Conservation (phyloP, 306 rosid species). For the Prunus mume region DNA sequence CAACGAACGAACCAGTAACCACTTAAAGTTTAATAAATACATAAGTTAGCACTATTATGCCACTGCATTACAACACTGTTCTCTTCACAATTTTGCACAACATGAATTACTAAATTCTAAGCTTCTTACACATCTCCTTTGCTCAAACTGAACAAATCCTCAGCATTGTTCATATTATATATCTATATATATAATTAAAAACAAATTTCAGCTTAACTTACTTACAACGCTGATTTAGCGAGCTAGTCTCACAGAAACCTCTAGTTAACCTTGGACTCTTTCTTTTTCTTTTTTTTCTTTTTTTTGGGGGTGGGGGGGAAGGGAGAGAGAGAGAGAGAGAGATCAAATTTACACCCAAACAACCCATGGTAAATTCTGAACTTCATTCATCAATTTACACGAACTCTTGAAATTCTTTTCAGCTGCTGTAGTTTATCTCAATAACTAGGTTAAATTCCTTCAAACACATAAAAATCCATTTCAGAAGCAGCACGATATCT, state of each 20-base stretch:
- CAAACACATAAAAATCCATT: constrained; percentile 14
- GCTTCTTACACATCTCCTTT: not conserved
- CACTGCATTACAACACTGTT: not conserved
- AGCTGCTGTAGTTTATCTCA: constrained; percentile 22
- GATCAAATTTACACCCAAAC: not conserved
- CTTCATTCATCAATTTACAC: constrained; percentile 12
- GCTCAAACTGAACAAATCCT: not conserved
- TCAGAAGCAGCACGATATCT: not conserved
- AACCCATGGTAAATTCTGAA: not conserved
- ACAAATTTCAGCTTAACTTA: not conserved
- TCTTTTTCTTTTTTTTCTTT: too few relatives aligned
- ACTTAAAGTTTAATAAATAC: not conserved
- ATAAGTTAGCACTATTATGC: not conserved
- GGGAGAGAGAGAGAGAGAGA: not conserved
- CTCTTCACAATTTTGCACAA: not conserved
- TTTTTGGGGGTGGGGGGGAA: too few relatives aligned
- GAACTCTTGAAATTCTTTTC: constrained; percentile 15
- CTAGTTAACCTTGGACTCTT: too few relatives aligned
- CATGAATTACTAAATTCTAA: not conserved
- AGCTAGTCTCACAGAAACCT: too few relatives aligned
- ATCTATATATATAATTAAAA: too few relatives aligned
- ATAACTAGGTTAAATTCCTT: constrained; percentile 8
- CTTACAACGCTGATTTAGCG: too few relatives aligned
- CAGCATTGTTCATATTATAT: not conserved
- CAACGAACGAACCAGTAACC: not conserved